Conservation (phyloP, 441 rosid species). For the Syzygium syzygioides region DNA sequence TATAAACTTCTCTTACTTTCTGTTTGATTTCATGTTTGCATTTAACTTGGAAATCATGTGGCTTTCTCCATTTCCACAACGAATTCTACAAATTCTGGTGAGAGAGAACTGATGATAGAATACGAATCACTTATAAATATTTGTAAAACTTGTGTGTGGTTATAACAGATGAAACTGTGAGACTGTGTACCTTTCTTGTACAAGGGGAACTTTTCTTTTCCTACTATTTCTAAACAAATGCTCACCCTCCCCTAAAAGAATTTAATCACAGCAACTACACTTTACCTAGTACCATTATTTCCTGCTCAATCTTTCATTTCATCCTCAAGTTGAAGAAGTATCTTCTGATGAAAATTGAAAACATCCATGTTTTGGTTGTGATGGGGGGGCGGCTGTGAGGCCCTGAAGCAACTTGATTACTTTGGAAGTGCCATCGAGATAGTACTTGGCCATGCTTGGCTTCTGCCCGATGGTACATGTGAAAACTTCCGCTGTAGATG, state of each 20-base stretch:
- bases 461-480: constrained; percentile 84
- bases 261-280: background rate
- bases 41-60: background rate
- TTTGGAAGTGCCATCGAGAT: constrained; percentile 56
- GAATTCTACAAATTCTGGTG: background rate
- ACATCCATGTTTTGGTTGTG: background rate
- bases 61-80: background rate
- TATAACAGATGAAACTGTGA: background rate
- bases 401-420: constrained; percentile 54
- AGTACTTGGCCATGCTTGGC: constrained; percentile 83
- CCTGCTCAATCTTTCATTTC: background rate
- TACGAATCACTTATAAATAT: background rate
- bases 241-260: background rate
- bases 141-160: background rate
- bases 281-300: background rate
- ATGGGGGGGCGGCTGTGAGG: constrained; percentile 29
- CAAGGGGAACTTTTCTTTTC: background rate
- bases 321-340: background rate
- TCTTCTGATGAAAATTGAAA: background rate
- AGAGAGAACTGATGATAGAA: background rate
- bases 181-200: background rate
- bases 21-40: background rate
- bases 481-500: constrained; percentile 39
- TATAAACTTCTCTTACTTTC: background rate
- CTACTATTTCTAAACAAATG: background rate